Base-by-base conservation (phyloP, 225 moss, liverwort and hornwort species). In the Pseudisothecium myosuroides region DNA sequence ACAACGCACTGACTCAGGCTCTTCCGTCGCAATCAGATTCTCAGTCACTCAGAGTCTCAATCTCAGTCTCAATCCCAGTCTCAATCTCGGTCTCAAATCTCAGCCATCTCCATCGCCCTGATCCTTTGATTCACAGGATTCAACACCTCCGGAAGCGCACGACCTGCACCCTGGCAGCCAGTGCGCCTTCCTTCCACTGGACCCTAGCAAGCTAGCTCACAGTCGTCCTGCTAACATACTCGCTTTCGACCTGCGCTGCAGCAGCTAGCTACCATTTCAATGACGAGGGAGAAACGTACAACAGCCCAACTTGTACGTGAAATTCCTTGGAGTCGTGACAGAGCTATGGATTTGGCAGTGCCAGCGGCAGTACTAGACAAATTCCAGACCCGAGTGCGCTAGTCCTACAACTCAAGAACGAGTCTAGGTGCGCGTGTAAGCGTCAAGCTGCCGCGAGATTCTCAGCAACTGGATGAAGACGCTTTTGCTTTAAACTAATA, bases 81-180 rank as follows among this genome's bases (percentile, higher is more conserved):
- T 78, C 26, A 11, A 5, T 58, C 80, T 28, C 39, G 8, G 12
- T 39, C 27, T 28, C 81, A 66, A 66, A 71, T 71, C 65, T 80
- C 80, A 80, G 47, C 84, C 71, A 73, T 88, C 88, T 43, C 80
- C 49, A 55, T 90, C 72, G 5, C 60, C 9, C 71, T 47, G 63
- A 88, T 65, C 80, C n/a, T 58, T 88, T 27, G 50, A 81, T 83
- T 90, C 87, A 90, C 87, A 90, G 83, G 86, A 88, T 77, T 82
- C 77, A 88, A 58, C 76, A 39, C 50, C 83, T 41, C 39, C 37
- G 31, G 36, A 32, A 47, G 79, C 54, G 82, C 90, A 83, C 60
- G 68, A 59, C 82, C 50, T 82, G 87, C 88, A 64, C 82, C 27
- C 34, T 45, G 82, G 64, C 64, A 64, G 36, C 23, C 82, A 82